Conservation (phyloP, 2,329 filamentous ascomycete genomes). For the Sarocladium kiliense region DNA sequence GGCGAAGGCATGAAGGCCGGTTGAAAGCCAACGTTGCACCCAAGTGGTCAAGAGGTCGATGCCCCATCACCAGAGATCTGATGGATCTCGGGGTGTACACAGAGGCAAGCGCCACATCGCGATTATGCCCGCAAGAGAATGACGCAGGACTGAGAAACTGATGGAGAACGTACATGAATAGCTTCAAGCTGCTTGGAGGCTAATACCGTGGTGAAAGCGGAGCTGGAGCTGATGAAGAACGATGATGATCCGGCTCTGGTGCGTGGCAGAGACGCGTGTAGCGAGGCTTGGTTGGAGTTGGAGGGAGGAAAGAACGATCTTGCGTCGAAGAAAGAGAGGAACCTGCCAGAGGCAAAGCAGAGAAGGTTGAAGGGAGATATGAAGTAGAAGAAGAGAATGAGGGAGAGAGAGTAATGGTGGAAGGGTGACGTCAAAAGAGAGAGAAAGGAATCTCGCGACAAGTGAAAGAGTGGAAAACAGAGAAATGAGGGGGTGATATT, state of each 20-base stretch:
- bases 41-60: not conserved
- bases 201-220: not conserved
- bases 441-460: not conserved
- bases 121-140: not conserved
- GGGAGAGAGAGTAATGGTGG: not conserved
- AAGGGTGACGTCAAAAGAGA: constrained; percentile 1
- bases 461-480: not conserved
- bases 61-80: not conserved
- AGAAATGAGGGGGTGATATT: not conserved
- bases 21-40: not conserved
- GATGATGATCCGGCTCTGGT: not conserved
- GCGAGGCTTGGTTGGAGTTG: not conserved
- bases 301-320: not conserved
- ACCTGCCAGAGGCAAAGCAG: constrained; percentile 4
- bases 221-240: not conserved
- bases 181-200: not conserved
- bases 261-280: not conserved
- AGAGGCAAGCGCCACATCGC: not conserved
- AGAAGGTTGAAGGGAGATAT: not conserved
- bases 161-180: not conserved
- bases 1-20: not conserved
- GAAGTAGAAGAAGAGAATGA: not conserved
- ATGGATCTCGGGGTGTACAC: not conserved
- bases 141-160: not conserved
- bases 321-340: constrained; percentile 4